phyloP scores from a whole-genome alignment of 2,329 filamentous ascomycete species.

The Penicillium digitatum region DNA sequence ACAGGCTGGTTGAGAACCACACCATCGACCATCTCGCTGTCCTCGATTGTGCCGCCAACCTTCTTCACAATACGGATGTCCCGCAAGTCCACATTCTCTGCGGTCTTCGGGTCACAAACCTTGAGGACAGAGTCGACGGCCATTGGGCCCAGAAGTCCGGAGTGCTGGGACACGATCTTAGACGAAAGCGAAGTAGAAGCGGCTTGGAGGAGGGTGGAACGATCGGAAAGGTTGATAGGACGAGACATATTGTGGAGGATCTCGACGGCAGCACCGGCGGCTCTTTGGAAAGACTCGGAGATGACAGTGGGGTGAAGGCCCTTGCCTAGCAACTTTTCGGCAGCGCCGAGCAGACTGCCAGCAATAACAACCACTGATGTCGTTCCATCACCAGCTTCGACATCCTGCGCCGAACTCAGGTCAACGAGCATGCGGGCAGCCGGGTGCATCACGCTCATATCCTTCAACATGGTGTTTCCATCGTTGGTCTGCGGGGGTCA shows the following conservation, averaged over 20 bases:
- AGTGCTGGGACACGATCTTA: constrained; percentile 98
- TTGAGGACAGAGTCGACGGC: constrained; percentile 94
- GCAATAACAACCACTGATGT: constrained; percentile 98
- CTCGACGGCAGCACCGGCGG: constrained; percentile 80
- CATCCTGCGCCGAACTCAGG: constrained; percentile 92
- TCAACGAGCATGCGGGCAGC: constrained; percentile 99
- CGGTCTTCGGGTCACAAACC: constrained; percentile 91
- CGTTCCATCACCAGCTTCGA: constrained; percentile 96
- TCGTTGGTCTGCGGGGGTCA: constrained; percentile 70
- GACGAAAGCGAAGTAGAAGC: constrained; percentile 96
- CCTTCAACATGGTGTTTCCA: constrained; percentile 97
- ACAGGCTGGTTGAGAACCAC: constrained; percentile 88
- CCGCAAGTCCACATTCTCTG: constrained; percentile 92
- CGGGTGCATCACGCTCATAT: constrained; percentile 99
- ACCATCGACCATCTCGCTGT: constrained; percentile 94
- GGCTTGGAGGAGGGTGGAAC: constrained; percentile 85
- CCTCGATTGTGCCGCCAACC: constrained; percentile 94
- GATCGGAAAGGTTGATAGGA: constrained; percentile 84
- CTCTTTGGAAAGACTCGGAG: constrained; percentile 94
- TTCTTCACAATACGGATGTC: constrained; percentile 98
- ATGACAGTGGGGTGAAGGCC: constrained; percentile 96
- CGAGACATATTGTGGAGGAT: constrained; percentile 94
- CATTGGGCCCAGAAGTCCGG: constrained; percentile 92
- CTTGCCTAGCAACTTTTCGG: constrained; percentile 84
- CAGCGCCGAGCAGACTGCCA: constrained; percentile 87